Percentiles rank a stretch among this genome's conserved stretches.
phyloP scores from a whole-genome alignment of 352 stramenopile genomes.

The Pythium biforme region DNA sequence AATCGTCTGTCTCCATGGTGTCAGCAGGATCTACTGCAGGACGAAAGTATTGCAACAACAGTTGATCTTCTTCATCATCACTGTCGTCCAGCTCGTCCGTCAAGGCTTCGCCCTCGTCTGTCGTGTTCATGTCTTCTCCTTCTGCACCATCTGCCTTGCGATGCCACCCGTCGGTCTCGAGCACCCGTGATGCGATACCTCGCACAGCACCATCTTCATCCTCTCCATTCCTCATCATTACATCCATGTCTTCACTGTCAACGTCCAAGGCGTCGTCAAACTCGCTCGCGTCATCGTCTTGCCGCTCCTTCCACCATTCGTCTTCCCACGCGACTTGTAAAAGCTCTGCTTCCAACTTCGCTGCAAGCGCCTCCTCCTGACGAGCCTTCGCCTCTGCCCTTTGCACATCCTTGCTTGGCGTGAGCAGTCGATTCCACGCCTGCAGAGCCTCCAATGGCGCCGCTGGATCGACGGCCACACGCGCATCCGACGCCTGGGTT shows the following conservation, averaged over 20 bases:
- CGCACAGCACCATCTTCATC: conserved; percentile 14
- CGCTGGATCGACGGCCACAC: conserved; percentile 32
- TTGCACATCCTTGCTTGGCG: conserved; percentile 14
- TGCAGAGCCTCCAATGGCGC: conserved; percentile 20
- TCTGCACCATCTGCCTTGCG: not conserved
- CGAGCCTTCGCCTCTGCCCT: conserved; percentile 20
- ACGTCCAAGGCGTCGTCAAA: conserved; percentile 29
- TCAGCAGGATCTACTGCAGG: conserved; percentile 7
- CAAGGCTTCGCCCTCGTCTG: not conserved
- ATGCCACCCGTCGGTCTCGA: not conserved
- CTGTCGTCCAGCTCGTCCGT: conserved; percentile 12
- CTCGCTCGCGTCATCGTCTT: conserved; percentile 18
- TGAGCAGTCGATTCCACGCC: conserved; percentile 22
- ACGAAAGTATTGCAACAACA: conserved; percentile 50
- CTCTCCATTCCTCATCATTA: conserved; percentile 23
- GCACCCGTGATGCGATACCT: conserved; percentile 11
- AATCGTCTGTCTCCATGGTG: conserved; percentile 12
- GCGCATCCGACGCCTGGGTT: conserved; percentile 37
- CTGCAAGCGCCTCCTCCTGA: conserved; percentile 26
- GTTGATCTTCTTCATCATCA: conserved; percentile 24
- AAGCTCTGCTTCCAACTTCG: conserved; percentile 49
- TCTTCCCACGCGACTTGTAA: conserved; percentile 64
- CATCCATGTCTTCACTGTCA: conserved; percentile 32
- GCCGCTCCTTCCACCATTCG: conserved; percentile 61
- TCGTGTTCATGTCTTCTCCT: not conserved